phyloP scores from a whole-genome alignment of 768 basidiomycete genomes.

The Cantharellus cinnabarinus region DNA sequence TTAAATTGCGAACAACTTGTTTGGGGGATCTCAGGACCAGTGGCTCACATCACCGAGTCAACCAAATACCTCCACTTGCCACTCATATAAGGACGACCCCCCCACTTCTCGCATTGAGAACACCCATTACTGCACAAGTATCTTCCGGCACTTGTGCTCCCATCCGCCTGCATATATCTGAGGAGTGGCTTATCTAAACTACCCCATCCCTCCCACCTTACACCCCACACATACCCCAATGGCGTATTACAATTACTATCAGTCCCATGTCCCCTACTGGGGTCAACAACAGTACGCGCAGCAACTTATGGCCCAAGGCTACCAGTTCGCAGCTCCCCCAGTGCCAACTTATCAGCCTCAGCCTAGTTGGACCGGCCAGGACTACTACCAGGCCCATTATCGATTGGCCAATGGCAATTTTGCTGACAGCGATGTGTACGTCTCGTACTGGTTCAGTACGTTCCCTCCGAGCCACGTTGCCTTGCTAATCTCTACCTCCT shows the following conservation, averaged over 20 bases:
- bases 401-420: slow-evolving; percentile 6
- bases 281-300: neutral
- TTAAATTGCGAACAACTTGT: too few species aligned
- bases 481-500: neutral
- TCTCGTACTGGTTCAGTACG: neutral
- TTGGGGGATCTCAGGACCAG: too few species aligned
- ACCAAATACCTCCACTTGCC: too few species aligned
- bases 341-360: slow-evolving; percentile 11
- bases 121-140: too few species aligned
- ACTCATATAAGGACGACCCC: too few species aligned
- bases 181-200: too few species aligned
- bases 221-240: slow-evolving; percentile 3
- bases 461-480: neutral
- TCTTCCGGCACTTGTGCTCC: too few species aligned
- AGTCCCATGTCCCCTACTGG: slow-evolving; percentile 8
- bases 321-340: slow-evolving; percentile 10
- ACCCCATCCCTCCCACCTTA: neutral
- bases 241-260: slow-evolving; percentile 13
- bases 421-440: slow-evolving; percentile 11
- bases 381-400: slow-evolving; percentile 5
- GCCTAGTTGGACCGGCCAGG: slow-evolving; percentile 7
- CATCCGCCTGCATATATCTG: too few species aligned
- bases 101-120: too few species aligned
- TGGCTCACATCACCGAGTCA: too few species aligned
- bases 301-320: neutral